phyloP scores from a whole-genome alignment of 176 grass and related monocot genomes.

The Oropetium thomaeum region DNA sequence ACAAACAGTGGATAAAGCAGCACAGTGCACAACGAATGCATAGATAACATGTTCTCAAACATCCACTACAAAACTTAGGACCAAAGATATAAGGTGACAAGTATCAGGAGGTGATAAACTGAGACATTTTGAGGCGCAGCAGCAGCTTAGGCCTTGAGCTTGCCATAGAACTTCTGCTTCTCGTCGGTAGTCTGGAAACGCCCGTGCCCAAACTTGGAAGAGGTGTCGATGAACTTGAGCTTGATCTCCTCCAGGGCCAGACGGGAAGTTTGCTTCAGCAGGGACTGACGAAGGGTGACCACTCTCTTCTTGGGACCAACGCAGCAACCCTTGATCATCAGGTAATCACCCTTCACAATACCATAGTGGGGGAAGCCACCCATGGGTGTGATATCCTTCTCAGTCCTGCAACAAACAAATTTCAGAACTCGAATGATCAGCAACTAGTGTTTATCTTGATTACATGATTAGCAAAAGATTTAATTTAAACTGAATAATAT shows the following conservation, averaged over 20 bases:
- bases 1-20: background rate
- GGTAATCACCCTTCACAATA: conserved; percentile 82
- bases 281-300: conserved; percentile 82
- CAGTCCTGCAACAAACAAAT: conserved; percentile 59
- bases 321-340: conserved; percentile 95
- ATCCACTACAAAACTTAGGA: conserved; percentile 46
- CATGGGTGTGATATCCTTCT: conserved; percentile 98
- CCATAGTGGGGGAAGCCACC: conserved; percentile 97
- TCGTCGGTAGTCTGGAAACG: conserved; percentile 96
- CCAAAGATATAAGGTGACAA: background rate
- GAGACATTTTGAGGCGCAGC: background rate
- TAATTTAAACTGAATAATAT: no score
- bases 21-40: conserved; percentile 13
- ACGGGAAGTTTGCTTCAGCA: conserved; percentile 84
- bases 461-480: no score
- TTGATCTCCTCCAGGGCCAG: conserved; percentile 90
- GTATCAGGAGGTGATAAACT: conserved; percentile 25
- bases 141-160: conserved; percentile 45
- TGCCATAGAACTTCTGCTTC: conserved; percentile 83
- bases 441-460: no score
- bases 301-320: conserved; percentile 96
- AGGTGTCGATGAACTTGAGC: conserved; percentile 95
- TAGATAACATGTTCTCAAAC: conserved; percentile 19
- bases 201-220: conserved; percentile 92
- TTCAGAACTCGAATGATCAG: background rate